Conservation (phyloP, 129 eudicot species). For the Chrysanthemum lavandulifolium region DNA sequence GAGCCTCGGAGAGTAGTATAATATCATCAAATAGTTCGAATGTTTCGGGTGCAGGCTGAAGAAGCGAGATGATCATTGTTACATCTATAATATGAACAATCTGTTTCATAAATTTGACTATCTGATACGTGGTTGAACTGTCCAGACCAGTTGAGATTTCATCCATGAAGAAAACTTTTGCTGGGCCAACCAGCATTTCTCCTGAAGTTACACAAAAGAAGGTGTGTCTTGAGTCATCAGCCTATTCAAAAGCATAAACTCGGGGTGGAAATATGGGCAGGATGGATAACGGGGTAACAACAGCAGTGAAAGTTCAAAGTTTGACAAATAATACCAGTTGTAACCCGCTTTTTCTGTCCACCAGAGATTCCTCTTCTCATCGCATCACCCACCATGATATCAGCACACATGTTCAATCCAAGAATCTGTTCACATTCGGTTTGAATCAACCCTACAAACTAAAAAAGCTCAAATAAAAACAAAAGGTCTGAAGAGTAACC, state of each 20-base stretch:
- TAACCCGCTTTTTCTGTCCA: conserved; percentile 18
- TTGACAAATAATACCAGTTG: conserved; percentile 12
- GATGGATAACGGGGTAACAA: not conserved
- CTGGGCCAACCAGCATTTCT: conserved; percentile 27
- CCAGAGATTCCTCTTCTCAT: conserved; percentile 19
- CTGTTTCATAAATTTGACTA: conserved; percentile 19
- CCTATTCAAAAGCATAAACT: not conserved
- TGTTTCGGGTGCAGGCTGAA: conserved; percentile 29
- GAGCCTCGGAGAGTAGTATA: conserved; percentile 24
- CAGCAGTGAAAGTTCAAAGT: no score
- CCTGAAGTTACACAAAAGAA: conserved; percentile 5
- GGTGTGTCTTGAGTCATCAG: not conserved
- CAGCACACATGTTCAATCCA: conserved; percentile 16
- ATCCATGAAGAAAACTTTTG: conserved; percentile 30
- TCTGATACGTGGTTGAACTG: conserved; percentile 26
- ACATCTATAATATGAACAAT: conserved; percentile 26
- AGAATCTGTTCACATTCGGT: conserved; percentile 4
- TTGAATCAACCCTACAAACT: not conserved
- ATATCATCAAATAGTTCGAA: conserved; percentile 21
- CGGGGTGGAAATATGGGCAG: not conserved
- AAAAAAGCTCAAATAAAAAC: not conserved
- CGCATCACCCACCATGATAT: conserved; percentile 7
- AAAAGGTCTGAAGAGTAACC: not conserved
- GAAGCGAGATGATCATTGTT: conserved; percentile 28
- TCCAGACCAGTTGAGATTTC: conserved; percentile 31